A percentile compares a stretch with the other conserved stretches of the same genome.
These are phyloP conservation scores for Umbellularia californica DNA, from an alignment of 164 flowering plant genomes.

Conservation along the genomic window DNA sequence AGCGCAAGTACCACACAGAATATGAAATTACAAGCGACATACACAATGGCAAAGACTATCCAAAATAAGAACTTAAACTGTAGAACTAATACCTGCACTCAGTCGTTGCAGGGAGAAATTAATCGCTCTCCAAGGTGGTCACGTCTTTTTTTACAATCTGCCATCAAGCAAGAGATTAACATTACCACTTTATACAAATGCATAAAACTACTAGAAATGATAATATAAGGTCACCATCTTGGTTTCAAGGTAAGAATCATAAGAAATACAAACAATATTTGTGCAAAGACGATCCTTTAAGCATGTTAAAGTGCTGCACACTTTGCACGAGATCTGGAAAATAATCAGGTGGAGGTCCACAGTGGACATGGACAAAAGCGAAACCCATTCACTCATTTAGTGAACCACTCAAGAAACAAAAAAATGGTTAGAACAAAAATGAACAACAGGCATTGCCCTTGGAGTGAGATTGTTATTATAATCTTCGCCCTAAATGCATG, in stretches of 20 bases:
- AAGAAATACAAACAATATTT: not conserved
- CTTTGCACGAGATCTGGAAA: not conserved
- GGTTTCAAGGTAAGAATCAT: not conserved
- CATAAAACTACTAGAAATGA: not conserved
- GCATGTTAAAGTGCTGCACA: too few species aligned
- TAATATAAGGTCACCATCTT: not conserved
- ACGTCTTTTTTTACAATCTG: constrained; percentile 42
- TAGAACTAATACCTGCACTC: not conserved
- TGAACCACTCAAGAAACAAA: not conserved
- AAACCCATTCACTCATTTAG: not conserved
- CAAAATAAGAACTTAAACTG: not conserved
- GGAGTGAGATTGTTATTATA: too few species aligned
- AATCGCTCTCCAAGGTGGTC: constrained; percentile 23
- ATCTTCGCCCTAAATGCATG: not conserved
- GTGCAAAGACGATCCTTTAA: too few species aligned
- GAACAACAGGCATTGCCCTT: too few species aligned
- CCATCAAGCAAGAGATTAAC: constrained; percentile 6
- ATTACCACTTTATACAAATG: not conserved
- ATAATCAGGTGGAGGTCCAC: not conserved
- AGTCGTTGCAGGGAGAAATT: constrained; percentile 3
- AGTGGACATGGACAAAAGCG: not conserved
- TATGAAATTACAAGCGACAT: not conserved
- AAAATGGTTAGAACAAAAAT: not conserved
- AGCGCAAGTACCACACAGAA: not conserved
- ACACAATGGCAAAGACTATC: not conserved